Base-by-base conservation (phyloP, 176 grass and related monocot species). In the Elaeis guineensis region DNA sequence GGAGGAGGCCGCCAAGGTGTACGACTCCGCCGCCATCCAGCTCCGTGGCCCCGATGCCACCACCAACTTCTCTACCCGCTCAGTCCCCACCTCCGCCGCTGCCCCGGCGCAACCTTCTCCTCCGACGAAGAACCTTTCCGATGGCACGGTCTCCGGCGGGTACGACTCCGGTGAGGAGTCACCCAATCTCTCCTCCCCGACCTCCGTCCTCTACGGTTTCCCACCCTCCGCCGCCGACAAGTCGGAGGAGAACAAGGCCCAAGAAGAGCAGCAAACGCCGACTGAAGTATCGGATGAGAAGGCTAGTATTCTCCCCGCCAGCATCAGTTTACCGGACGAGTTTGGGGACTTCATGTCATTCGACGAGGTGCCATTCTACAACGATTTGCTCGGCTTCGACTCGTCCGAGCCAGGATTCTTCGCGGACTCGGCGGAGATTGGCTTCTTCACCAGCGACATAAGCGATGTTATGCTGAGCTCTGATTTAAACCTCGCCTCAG, bases 341-440 rank as follows among this genome's bases (percentile, higher is more conserved):
- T 80, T 72, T 75, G 58, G 58, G 62, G 60, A 39, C 54, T 67
- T 78, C 49, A 57, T 50, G 32, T 65, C 71, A 17, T 55, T 21
- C 19, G 85, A 79, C 63, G 82, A 72, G 64, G 66, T 83, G 4
- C 81, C 73, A 0, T 1, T 89, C 17, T 82, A 77, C 56, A 62
- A 53, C 17, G 94, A 98, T 39, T 80, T 89, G 48, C 76, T 82
- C 63, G 19, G 76, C 23, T 79, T 89, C 4, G 61, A 29, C 0
- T 77, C 72, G 25, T 80, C 81, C 18, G 84, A 84, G 63, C 62
- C 72, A 0, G 54, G 72, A 51, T 60, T 97, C 6, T 50, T 71
- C 15, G 56, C 25, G 4, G 57, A 71, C 22, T 17, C 19, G 2
- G 25, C 22, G 3, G 16, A 16, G 4, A 19, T 61, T 14, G 87